These are phyloP conservation scores for Microstegium vimineum DNA, from an alignment of 176 grass and related monocot species.

Conservation along the genomic window DNA sequence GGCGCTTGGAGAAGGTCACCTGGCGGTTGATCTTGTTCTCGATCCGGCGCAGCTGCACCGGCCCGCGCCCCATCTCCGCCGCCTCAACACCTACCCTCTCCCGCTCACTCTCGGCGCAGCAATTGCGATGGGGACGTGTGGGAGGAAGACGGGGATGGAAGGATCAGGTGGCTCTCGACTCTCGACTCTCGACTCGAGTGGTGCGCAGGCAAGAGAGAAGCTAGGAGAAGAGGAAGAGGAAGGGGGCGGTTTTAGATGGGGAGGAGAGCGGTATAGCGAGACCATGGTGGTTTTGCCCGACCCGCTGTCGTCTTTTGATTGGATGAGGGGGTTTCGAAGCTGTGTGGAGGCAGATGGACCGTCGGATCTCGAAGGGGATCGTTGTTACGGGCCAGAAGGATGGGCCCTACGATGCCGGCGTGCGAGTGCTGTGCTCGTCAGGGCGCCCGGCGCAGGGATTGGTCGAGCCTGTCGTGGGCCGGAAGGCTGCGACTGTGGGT, in stretches of 20 bases:
- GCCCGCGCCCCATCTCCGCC: constrained; percentile 74
- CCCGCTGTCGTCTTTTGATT: constrained; percentile 48
- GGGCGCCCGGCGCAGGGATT: not conserved
- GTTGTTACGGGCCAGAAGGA: not conserved
- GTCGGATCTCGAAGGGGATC: not conserved
- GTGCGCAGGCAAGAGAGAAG: not conserved
- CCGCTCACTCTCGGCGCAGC: not conserved
- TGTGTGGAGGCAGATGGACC: constrained; percentile 16
- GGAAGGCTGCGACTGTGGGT: not conserved
- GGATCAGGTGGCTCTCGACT: constrained; percentile 1
- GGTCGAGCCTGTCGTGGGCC: not conserved
- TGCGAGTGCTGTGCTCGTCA: not conserved
- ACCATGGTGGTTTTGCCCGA: constrained; percentile 23
- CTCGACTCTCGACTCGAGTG: not conserved
- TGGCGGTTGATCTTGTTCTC: constrained; percentile 98
- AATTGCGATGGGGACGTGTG: not conserved
- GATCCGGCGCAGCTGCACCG: constrained; percentile 86
- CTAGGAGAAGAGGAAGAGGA: not conserved
- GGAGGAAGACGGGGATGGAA: not conserved
- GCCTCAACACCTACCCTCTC: not conserved
- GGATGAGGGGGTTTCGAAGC: not conserved
- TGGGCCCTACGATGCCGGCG: not conserved
- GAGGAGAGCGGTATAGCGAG: constrained; percentile 17
- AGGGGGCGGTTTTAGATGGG: constrained; percentile 29
- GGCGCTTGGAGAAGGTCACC: constrained; percentile 90